Conservation (phyloP, 306 rosid genomes). For the Phaseolus lunatus region DNA sequence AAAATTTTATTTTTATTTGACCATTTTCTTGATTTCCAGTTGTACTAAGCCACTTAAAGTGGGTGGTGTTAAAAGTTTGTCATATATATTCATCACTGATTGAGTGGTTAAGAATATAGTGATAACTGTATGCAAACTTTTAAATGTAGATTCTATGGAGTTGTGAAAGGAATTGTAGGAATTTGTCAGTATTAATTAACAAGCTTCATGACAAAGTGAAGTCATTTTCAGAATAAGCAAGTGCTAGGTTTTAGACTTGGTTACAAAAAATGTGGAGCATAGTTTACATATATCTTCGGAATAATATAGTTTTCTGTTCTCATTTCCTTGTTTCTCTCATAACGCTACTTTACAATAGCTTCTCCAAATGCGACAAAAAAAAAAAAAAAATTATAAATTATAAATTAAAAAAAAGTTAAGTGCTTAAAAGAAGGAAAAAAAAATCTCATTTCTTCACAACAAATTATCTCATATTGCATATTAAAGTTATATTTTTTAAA, state of each 20-base stretch:
- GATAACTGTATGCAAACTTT: background rate
- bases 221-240: constrained; percentile 13
- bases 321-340: background rate
- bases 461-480: too few species aligned
- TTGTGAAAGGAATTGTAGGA: background rate
- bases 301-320: background rate
- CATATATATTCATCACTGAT: background rate
- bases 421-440: background rate
- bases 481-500: too few species aligned
- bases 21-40: background rate
- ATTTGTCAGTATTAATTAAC: background rate
- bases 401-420: background rate
- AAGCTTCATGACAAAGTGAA: constrained; percentile 6
- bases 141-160: background rate
- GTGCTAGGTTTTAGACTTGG: background rate
- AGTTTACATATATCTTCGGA: background rate
- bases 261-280: background rate
- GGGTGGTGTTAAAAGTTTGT: constrained; percentile 10
- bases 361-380: background rate
- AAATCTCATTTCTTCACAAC: background rate
- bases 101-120: background rate
- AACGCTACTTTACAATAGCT: background rate
- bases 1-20: background rate
- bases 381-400: too few species aligned
- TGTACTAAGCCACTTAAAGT: background rate